phyloP scores from a whole-genome alignment of 176 grass and related monocot genomes.

The Phragmites australis region DNA sequence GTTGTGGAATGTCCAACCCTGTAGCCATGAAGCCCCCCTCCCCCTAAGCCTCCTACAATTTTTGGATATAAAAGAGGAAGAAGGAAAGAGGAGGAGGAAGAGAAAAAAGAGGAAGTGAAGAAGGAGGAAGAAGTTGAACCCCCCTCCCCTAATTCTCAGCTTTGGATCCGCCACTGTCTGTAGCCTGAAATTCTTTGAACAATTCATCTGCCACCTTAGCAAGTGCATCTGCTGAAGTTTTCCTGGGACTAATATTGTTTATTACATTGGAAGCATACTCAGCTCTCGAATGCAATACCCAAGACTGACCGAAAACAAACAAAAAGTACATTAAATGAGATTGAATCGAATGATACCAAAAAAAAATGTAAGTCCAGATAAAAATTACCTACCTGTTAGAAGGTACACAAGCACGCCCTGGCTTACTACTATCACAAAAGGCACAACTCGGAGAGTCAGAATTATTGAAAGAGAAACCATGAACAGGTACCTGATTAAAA shows the following conservation, averaged over 20 bases:
- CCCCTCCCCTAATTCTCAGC: no score
- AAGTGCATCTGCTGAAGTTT: slow-evolving; percentile 78
- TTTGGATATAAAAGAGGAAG: no score
- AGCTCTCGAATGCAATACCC: slow-evolving; percentile 83
- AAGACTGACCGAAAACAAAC: slow-evolving; percentile 63
- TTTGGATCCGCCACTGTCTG: no score
- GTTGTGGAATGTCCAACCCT: slow-evolving; percentile 64
- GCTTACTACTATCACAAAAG: slow-evolving; percentile 86
- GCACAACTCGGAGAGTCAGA: slow-evolving; percentile 77
- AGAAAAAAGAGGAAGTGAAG: no score
- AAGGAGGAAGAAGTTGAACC: no score
- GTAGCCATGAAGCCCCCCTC: no score
- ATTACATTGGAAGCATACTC: slow-evolving; percentile 78
- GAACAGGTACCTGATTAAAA: slow-evolving; percentile 61
- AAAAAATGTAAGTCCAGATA: not conserved
- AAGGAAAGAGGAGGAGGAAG: no score
- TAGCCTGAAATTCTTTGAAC: slow-evolving; percentile 74
- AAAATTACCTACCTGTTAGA: slow-evolving; percentile 59
- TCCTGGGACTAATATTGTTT: slow-evolving; percentile 54
- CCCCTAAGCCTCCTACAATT: no score
- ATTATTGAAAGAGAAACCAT: slow-evolving; percentile 92
- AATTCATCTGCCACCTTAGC: slow-evolving; percentile 79
- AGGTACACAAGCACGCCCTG: slow-evolving; percentile 48
- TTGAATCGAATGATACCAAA: not conserved
- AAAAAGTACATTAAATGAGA: slow-evolving; percentile 6